phyloP scores from a whole-genome alignment of 768 basidiomycete species.

The Lanmaoa rubissima region DNA sequence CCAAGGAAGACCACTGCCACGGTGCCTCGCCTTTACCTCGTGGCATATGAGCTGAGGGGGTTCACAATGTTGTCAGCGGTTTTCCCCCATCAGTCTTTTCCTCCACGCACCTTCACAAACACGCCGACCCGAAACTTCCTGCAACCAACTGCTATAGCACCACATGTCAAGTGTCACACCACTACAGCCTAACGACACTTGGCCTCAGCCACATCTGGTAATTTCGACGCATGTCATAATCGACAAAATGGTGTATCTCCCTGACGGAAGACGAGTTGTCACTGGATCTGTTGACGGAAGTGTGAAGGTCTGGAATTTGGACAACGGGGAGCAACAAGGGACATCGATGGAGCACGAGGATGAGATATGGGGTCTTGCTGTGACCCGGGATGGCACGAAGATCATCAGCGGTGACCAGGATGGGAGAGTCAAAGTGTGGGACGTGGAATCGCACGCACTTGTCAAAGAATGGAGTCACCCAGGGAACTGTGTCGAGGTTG shows the following conservation, averaged over 20 bases:
- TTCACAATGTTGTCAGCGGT: too few species aligned
- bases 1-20: too few species aligned
- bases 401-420: neutral
- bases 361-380: neutral
- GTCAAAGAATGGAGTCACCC: conserved; percentile 2
- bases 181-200: neutral
- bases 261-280: neutral
- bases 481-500: neutral
- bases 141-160: neutral
- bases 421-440: neutral
- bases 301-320: neutral
- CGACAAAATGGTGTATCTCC: neutral
- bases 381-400: neutral
- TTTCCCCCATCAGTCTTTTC: too few species aligned
- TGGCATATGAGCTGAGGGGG: too few species aligned
- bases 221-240: neutral
- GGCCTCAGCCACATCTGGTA: neutral
- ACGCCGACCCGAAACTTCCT: too few species aligned
- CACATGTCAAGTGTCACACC: neutral
- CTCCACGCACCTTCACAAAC: too few species aligned
- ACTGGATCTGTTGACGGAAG: neutral
- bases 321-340: neutral
- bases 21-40: too few species aligned
- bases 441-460: neutral
- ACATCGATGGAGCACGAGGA: neutral